phyloP scores from a whole-genome alignment of 108 stramenopile genomes.

The Pseudonitzschia pungens region DNA sequence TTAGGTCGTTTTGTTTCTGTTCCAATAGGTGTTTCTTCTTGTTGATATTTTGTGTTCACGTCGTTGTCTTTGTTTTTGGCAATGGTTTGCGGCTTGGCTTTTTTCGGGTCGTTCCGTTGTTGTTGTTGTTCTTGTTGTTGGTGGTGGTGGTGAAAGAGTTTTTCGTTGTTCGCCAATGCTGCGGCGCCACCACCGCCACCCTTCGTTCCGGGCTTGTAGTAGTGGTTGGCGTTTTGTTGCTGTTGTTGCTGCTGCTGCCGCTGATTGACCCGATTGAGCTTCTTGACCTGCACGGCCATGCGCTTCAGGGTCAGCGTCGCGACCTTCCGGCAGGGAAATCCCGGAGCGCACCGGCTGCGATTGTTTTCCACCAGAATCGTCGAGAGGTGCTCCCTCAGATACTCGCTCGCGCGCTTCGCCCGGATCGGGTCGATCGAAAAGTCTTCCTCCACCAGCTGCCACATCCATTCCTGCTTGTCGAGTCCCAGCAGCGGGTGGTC shows the following conservation, averaged over 20 bases:
- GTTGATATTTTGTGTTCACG: too few relatives aligned
- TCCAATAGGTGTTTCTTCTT: too few relatives aligned
- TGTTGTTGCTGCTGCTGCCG: not conserved
- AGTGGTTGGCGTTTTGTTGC: too few relatives aligned
- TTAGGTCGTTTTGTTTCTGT: too few relatives aligned
- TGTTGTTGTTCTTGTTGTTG: too few relatives aligned
- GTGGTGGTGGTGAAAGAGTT: too few relatives aligned
- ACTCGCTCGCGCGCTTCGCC: constrained; percentile 1
- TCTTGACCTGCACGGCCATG: not conserved
- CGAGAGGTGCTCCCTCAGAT: not conserved
- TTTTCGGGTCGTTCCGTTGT: too few relatives aligned
- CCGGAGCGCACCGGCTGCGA: constrained; percentile 7
- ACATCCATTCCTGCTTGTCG: not conserved
- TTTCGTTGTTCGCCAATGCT: too few relatives aligned
- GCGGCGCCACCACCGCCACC: too few relatives aligned
- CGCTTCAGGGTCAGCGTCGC: constrained; percentile 5
- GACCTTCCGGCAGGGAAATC: constrained; percentile 19
- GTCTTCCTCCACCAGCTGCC: not conserved
- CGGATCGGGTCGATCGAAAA: constrained; percentile 7
- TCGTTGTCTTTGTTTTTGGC: too few relatives aligned
- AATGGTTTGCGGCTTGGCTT: too few relatives aligned
- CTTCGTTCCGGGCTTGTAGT: too few relatives aligned
- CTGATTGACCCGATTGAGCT: not conserved
- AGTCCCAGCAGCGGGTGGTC: constrained; percentile 11
- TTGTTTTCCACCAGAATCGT: not conserved